Base-by-base conservation (phyloP, 78 protist species). In the Bodo saltans region DNA sequence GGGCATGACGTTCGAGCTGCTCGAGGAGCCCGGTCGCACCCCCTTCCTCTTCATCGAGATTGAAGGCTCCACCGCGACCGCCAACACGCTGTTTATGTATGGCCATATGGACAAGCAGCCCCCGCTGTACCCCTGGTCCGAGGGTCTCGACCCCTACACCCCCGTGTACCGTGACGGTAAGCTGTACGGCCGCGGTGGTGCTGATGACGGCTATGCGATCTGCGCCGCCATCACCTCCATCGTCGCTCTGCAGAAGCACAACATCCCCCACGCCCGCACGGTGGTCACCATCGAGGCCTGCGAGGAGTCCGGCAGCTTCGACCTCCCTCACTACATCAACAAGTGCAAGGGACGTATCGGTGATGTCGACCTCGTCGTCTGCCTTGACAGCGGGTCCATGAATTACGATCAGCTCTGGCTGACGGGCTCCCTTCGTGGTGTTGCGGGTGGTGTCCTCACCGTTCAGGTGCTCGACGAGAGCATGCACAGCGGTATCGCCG, bases 51-150 rank as follows among this genome's bases (percentile, higher is more conserved):
- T 83, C n/a, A 84, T 92, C 40, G 70, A 41, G n/a, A 35, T 92
- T 39, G 89, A 85, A 29, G 40, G 82, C 40, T 71, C 83, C 52
- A 32, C n/a, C 60, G 60, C n/a, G n/a, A n/a, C n/a, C n/a, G n/a
- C n/a, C 0, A 83, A 83, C 33, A 93, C 83, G 38, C 86, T 90
- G 39, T 75, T 93, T 52, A n/a, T 94, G 41, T 94, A 94, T 83
- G 96, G 95, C 34, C 96, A 94, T 70, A 74, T 92, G 90, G 96
- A 94, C 85, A 93, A 93, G 87, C 96, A 93, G 83, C 96, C 96
- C 38, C 90, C 94, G 21, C 87, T 93, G 0, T 85, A 52, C 47
- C 37, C 40, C 47, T 94, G 96, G 95, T 35, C 1, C 42, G 93
- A 72, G 30, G 96, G 88, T 29, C 76, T 92, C 34, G 92, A 83